Evolutionary conservation across 2,329 filamentous ascomycete genomes (phyloP), one percentile per base, ranked within the genome.

Genomic region (Pestalotiopsis fici): DNA sequence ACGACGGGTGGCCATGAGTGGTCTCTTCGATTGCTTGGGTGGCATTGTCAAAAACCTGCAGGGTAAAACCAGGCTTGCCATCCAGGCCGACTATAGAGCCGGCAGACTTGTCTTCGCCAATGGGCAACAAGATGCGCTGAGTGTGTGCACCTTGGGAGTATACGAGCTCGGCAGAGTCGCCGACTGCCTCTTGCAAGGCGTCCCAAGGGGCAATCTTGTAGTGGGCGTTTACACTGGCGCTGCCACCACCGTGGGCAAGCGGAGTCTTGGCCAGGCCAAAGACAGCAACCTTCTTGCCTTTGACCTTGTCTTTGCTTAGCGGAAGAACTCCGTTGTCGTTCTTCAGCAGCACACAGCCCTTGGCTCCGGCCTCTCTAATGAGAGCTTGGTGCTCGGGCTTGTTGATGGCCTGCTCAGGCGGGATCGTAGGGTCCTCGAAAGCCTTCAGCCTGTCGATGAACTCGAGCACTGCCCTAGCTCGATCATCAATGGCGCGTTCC

Each of bases 281-380:
- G 15, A 72, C 43, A 13, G 71, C 71, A 13, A 69, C 64, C 39
- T 69, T 71, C 60, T 67, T 70, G 35, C 67, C 64, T 54, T 66
- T 78, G 1, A 81, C 78, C 65, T 82, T 81, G 56, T 80, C 78
- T 65, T 85, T 76, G 3, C 69, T 81, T 4, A 88, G 73, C 0
- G 90, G 90, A 1, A 92, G 79, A 2, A 87, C 77, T 12, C 78
- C 77, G 35, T 83, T 81, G 23, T 89, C 81, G 67, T 92, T 92
- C 78, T 91, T 91, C 50, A 91, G 78, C 12, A 91, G 82, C 1
- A 91, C 88, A 12, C 90, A 86, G 0, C 87, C 87, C 66, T 88
- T 85, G 0, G 86, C 81, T 12, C 87, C 87, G 3, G 87, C 78
- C 35, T 85, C 81, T 23, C 88, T 82, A 18, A 89, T 83, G 35